Evolutionary conservation across 164 flowering plant genomes (phyloP).

Genomic region (Buxus sempervirens): DNA sequence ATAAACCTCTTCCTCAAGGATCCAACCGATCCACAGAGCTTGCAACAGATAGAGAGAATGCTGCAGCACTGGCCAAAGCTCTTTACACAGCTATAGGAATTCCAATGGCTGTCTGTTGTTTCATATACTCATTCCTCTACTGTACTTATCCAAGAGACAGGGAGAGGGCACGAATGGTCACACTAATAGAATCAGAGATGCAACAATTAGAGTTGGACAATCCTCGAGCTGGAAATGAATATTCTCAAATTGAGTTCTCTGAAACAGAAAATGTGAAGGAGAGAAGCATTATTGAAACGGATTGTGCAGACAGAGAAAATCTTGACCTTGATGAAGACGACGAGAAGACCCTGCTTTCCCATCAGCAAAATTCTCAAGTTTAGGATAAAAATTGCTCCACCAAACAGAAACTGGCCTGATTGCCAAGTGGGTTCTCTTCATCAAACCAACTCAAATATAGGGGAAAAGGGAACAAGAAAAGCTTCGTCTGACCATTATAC

Average conservation of each 20-base stretch:
- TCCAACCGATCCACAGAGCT: conserved; percentile 44
- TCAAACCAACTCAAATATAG: background rate
- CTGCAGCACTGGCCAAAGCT: conserved; percentile 78
- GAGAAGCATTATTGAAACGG: conserved; percentile 39
- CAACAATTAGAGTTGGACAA: conserved; percentile 41
- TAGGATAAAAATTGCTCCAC: conserved; percentile 15
- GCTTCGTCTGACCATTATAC: too few species aligned
- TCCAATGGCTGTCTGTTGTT: conserved; percentile 76
- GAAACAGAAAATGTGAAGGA: conserved; percentile 26
- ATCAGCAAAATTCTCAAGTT: conserved; percentile 37
- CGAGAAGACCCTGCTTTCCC: conserved; percentile 41
- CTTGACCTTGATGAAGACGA: conserved; percentile 44
- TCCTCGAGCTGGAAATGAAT: conserved; percentile 17
- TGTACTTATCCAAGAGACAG: conserved; percentile 85
- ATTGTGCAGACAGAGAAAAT: conserved; percentile 33
- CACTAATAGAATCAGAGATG: conserved; percentile 72
- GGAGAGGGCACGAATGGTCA: conserved; percentile 67
- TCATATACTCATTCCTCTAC: conserved; percentile 78
- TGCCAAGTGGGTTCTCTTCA: background rate
- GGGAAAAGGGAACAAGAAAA: too few species aligned
- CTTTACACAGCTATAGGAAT: conserved; percentile 71
- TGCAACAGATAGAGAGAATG: conserved; percentile 72
- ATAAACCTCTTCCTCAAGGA: conserved; percentile 57
- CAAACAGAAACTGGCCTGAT: conserved; percentile 1
- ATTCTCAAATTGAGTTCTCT: conserved; percentile 17